phyloP scores from a whole-genome alignment of 2,329 filamentous ascomycete species.

The Trichoderma koningii region DNA sequence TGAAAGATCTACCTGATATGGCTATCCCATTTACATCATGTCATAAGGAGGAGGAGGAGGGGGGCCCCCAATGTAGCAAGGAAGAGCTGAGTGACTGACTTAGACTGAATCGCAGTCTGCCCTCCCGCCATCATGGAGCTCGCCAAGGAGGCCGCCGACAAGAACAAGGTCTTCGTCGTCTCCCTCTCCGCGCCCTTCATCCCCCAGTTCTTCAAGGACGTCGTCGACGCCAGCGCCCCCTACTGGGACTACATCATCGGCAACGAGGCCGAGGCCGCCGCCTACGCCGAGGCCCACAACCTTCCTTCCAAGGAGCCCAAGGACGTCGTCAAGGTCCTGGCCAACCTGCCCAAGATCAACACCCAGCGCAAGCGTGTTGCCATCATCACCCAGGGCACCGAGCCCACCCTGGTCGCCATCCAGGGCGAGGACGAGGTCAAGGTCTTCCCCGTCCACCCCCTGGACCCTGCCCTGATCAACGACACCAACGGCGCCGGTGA shows the following conservation, averaged over 20 bases:
- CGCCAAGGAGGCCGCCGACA: constrained; percentile 81
- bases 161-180: constrained; percentile 90
- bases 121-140: constrained; percentile 87
- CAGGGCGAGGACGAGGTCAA: constrained; percentile 70
- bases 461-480: constrained; percentile 76
- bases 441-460: constrained; percentile 79
- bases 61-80: too few relatives aligned
- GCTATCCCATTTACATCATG: not conserved
- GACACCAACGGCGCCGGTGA: constrained; percentile 98
- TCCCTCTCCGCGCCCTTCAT: constrained; percentile 97
- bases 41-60: not conserved
- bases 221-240: constrained; percentile 77
- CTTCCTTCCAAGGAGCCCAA: constrained; percentile 75
- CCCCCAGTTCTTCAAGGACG: constrained; percentile 95
- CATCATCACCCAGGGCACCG: constrained; percentile 92
- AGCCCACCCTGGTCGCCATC: constrained; percentile 82
- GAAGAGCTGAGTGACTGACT: not conserved
- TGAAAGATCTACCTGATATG: not conserved
- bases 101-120: constrained; percentile 60
- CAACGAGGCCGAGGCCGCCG: constrained; percentile 91
- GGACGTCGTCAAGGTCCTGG: constrained; percentile 82
- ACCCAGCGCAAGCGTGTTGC: constrained; percentile 77
- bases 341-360: constrained; percentile 91
- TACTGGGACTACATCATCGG: constrained; percentile 97
- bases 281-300: constrained; percentile 81